Conservation (phyloP, 345 rosid genomes). For the Streptanthus diversifolius region DNA sequence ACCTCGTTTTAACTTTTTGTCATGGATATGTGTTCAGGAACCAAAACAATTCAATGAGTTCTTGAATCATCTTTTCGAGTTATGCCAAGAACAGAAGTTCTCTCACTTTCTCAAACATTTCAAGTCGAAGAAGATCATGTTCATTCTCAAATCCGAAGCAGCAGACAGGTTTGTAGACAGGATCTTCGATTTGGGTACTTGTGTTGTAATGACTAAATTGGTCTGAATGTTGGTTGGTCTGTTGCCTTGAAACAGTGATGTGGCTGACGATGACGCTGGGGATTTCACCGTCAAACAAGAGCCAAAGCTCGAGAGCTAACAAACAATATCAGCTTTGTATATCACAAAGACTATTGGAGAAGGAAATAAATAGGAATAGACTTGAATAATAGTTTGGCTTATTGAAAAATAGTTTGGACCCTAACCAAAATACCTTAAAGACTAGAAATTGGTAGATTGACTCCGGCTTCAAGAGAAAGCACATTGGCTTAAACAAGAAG, state of each 20-base stretch:
- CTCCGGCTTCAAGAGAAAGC: background rate
- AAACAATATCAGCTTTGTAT: too few species aligned
- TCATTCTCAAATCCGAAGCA: slow-evolving; percentile 79
- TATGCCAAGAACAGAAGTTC: slow-evolving; percentile 40
- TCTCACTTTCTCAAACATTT: slow-evolving; percentile 45
- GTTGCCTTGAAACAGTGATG: slow-evolving; percentile 46
- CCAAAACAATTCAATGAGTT: slow-evolving; percentile 73
- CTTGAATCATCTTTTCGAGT: slow-evolving; percentile 36
- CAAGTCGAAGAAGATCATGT: slow-evolving; percentile 42
- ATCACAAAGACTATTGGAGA: too few species aligned
- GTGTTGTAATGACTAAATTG: background rate
- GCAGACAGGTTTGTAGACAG: slow-evolving; percentile 56
- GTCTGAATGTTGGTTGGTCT: background rate
- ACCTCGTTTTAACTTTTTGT: background rate
- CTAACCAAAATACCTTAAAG: background rate
- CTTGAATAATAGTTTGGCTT: too few species aligned
- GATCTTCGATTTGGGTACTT: background rate
- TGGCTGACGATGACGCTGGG: slow-evolving; percentile 54
- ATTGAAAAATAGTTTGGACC: background rate
- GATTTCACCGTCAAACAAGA: slow-evolving; percentile 41
- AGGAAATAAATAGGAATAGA: too few species aligned
- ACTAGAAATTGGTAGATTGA: background rate
- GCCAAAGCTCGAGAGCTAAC: slow-evolving; percentile 28
- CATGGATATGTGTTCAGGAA: slow-evolving; percentile 48
- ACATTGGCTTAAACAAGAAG: background rate